Evolutionary conservation across 352 stramenopile genomes (phyloP).

Genomic region (Globisporangium abappressorium): DNA sequence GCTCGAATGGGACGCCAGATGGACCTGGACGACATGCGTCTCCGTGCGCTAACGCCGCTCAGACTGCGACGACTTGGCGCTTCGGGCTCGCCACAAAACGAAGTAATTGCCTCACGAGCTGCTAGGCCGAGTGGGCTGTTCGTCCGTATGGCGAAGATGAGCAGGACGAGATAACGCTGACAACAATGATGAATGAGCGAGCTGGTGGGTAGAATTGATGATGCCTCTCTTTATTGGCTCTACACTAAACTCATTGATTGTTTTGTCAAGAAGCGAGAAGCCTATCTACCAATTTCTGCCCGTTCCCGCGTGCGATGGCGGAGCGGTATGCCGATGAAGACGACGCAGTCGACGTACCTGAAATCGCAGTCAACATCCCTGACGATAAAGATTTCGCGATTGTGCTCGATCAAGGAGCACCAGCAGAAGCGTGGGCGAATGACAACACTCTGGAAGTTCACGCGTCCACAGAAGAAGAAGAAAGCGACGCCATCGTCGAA

Average conservation of each 20-base stretch:
- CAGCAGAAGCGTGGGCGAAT: neutral
- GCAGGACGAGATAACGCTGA: neutral
- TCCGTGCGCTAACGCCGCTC: neutral
- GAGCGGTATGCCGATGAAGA: neutral
- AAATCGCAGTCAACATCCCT: conserved; percentile 2
- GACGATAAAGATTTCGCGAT: conserved; percentile 9
- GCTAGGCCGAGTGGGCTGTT: neutral
- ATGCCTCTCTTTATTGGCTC: neutral
- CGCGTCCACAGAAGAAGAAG: neutral
- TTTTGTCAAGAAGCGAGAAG: neutral
- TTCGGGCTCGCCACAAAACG: neutral
- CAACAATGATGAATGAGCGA: neutral
- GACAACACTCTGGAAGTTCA: neutral
- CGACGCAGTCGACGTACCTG: neutral
- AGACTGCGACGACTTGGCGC: neutral
- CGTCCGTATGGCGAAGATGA: neutral
- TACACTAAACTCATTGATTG: neutral
- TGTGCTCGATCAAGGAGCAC: neutral
- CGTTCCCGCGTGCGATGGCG: neutral
- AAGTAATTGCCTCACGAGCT: neutral
- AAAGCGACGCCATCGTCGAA: neutral
- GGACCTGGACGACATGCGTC: neutral
- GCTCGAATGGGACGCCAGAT: neutral
- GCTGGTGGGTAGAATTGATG: neutral
- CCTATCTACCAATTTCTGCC: neutral